Percentiles rank a stretch among this genome's conserved stretches.
phyloP scores from a whole-genome alignment of 139 green algal genomes.

The Marvania coccoides region DNA sequence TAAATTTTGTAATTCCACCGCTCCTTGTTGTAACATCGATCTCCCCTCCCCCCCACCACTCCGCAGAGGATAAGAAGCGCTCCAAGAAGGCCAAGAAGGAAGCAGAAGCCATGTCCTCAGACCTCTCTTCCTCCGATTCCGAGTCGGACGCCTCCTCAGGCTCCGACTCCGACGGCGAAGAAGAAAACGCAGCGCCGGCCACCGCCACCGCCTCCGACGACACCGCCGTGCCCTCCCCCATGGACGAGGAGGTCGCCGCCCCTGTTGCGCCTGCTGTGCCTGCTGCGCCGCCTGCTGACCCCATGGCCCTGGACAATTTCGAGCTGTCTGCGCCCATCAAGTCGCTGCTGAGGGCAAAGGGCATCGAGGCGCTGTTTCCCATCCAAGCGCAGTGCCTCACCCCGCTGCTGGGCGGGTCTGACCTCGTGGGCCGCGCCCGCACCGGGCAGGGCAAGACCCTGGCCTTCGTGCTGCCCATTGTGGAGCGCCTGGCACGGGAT shows the following conservation, averaged over 20 bases:
- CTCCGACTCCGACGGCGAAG: too few relatives aligned
- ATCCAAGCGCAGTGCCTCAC: conserved; percentile 90
- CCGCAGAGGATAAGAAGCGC: too few relatives aligned
- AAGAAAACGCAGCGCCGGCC: conserved; percentile 11
- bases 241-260: not conserved
- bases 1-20: too few relatives aligned
- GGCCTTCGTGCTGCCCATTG: conserved; percentile 93
- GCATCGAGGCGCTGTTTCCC: conserved; percentile 84
- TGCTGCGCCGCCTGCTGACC: conserved; percentile 19
- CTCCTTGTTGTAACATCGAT: too few relatives aligned
- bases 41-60: too few relatives aligned
- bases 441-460: conserved; percentile 98
- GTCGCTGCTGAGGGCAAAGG: conserved; percentile 59
- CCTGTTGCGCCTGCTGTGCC: not conserved
- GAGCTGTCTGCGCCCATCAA: conserved; percentile 60
- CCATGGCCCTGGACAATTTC: conserved; percentile 74
- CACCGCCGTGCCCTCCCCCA: not conserved
- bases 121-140: not conserved
- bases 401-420: conserved; percentile 60
- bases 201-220: not conserved
- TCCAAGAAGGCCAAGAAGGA: not conserved
- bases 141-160: not conserved
- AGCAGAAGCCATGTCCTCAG: not conserved
- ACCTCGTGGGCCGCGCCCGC: conserved; percentile 86
- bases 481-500: conserved; percentile 60